phyloP scores from a whole-genome alignment of 495 filamentous ascomycete species.

The Penicillium roqueforti region DNA sequence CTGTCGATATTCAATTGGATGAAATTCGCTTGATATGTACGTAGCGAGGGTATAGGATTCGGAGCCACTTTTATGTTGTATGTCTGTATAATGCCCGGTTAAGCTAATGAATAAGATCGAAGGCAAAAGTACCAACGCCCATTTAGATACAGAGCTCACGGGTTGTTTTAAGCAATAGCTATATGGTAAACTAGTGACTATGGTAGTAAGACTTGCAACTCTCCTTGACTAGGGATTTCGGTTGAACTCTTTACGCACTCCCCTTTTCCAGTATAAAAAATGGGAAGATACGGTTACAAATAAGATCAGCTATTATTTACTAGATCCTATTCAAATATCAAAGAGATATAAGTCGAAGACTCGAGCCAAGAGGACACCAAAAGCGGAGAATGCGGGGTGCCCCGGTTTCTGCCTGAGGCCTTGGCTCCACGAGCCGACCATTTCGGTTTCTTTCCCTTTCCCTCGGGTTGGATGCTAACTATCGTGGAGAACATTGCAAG shows the following conservation, averaged over 20 bases:
- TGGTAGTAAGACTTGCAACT: background rate
- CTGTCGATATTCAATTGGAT: background rate
- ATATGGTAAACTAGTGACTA: background rate
- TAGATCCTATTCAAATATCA: background rate
- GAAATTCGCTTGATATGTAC: background rate
- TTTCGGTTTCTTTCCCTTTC: slow-evolving; percentile 10
- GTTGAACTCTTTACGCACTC: background rate
- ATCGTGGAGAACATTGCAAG: slow-evolving; percentile 7
- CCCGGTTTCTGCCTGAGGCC: slow-evolving; percentile 29
- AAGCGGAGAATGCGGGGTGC: slow-evolving; percentile 25
- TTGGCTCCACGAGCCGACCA: slow-evolving; percentile 6
- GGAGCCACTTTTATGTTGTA: too few relatives aligned
- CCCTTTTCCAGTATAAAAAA: too few relatives aligned
- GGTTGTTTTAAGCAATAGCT: background rate
- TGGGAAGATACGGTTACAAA: too few relatives aligned
- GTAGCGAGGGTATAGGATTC: background rate
- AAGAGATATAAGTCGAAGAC: background rate
- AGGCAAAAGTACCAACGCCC: background rate
- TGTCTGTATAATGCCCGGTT: too few relatives aligned
- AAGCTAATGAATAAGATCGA: background rate
- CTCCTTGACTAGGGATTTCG: background rate
- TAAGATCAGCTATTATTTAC: too few relatives aligned
- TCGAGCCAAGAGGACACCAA: background rate
- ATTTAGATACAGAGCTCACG: background rate
- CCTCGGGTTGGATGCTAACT: slow-evolving; percentile 14